Evolutionary conservation across 2,329 filamentous ascomycete genomes (phyloP).

Genomic region (Talaromyces sp.): DNA sequence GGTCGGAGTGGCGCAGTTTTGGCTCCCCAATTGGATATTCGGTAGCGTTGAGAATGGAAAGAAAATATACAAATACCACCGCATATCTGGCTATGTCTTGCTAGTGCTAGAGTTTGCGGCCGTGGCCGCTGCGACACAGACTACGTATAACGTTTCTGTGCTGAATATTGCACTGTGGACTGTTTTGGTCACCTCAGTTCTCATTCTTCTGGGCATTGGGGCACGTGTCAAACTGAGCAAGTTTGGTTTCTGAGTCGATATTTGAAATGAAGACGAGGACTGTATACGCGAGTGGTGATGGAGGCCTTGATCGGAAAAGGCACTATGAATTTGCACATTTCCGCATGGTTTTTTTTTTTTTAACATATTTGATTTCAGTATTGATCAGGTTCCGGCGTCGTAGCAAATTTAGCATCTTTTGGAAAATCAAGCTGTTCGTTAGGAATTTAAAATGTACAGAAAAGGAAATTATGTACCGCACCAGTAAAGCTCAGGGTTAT

Average conservation of each 20-base stretch:
- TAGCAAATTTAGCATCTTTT: background rate
- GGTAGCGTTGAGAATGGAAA: constrained; percentile 78
- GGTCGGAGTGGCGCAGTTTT: constrained; percentile 81
- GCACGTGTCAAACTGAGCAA: constrained; percentile 80
- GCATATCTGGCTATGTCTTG: constrained; percentile 70
- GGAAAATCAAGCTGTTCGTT: background rate
- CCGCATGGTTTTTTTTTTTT: background rate
- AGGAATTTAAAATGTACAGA: background rate
- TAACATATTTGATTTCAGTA: background rate
- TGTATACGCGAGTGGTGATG: background rate
- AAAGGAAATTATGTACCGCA: background rate
- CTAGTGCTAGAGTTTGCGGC: constrained; percentile 70
- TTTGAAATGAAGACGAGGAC: background rate
- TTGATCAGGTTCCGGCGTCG: background rate
- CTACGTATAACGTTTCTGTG: constrained; percentile 66
- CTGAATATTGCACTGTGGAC: constrained; percentile 75
- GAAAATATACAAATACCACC: constrained; percentile 85
- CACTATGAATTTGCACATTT: background rate
- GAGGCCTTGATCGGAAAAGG: background rate
- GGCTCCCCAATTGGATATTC: constrained; percentile 63
- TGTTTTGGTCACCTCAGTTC: constrained; percentile 60
- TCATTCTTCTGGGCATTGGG: constrained; percentile 69
- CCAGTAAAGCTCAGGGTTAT: background rate
- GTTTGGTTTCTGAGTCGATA: constrained; percentile 52
- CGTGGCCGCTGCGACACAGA: constrained; percentile 70